A percentile compares a stretch with the other conserved stretches of the same genome.
Conservation (phyloP, 441 rosid species). For the Geranium incanum region DNA sequence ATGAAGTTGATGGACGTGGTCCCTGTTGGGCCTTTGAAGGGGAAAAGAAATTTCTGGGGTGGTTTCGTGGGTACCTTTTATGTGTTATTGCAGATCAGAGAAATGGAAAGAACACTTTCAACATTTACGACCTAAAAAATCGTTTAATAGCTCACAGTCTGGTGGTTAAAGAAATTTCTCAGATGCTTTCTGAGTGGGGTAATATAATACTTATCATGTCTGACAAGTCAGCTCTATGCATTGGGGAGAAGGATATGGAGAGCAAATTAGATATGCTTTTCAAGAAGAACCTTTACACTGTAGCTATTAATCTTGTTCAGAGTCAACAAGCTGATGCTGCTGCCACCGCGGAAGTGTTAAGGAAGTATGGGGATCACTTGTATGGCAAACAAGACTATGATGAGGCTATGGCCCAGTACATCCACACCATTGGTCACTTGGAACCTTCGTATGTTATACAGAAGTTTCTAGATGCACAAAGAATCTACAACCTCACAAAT, state of each 20-base stretch:
- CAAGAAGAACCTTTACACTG: conserved; percentile 91
- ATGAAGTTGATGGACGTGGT: conserved; percentile 95
- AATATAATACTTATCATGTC: conserved; percentile 67
- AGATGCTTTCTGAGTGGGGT: conserved; percentile 96
- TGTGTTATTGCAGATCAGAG: conserved; percentile 87
- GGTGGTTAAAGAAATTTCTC: conserved; percentile 73
- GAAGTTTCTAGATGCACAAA: conserved; percentile 95
- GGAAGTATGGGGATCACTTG: conserved; percentile 96
- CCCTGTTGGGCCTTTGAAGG: conserved; percentile 99
- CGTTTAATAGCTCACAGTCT: conserved; percentile 82
- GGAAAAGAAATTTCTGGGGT: conserved; percentile 81
- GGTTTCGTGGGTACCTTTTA: conserved; percentile 89
- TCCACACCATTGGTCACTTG: conserved; percentile 82
- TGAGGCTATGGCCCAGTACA: conserved; percentile 93
- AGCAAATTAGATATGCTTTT: conserved; percentile 96
- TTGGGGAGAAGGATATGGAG: conserved; percentile 98
- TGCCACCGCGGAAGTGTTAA: conserved; percentile 90
- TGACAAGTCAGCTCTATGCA: conserved; percentile 65
- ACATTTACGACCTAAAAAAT: conserved; percentile 84
- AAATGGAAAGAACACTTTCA: conserved; percentile 59
- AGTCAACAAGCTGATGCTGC: conserved; percentile 98
- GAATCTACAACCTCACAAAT: conserved; percentile 93
- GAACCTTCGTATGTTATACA: conserved; percentile 98
- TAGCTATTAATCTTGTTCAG: conserved; percentile 92
- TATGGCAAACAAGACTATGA: conserved; percentile 92